Conservation (phyloP, 75 land plant genomes). For the Chamaecyparis obtusa region DNA sequence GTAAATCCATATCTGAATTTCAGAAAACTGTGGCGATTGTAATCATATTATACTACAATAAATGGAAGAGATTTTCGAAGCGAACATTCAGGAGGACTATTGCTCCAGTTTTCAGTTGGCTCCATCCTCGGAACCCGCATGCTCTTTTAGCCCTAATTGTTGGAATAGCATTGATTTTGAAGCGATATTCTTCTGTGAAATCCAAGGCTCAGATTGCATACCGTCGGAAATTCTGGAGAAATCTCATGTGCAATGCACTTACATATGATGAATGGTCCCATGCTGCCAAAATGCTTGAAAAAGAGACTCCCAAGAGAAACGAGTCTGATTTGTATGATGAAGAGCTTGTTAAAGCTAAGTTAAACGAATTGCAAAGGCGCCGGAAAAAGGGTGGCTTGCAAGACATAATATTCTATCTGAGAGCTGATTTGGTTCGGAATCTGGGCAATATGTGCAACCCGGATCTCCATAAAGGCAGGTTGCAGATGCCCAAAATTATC, state of each 20-base stretch:
- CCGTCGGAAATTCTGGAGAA: constrained; percentile 86
- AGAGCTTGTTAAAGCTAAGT: constrained; percentile 82
- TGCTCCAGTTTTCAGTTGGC: constrained; percentile 42
- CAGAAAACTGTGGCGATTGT: constrained; percentile 3
- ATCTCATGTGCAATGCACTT: constrained; percentile 82
- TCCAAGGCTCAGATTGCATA: constrained; percentile 73
- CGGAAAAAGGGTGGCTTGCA: constrained; percentile 71
- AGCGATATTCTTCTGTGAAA: constrained; percentile 59
- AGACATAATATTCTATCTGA: constrained; percentile 89
- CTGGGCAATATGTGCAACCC: constrained; percentile 99
- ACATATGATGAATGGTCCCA: constrained; percentile 99
- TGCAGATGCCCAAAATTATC: constrained; percentile 70
- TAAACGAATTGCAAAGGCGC: constrained; percentile 77
- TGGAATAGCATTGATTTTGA: constrained; percentile 55
- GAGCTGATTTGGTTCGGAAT: constrained; percentile 88
- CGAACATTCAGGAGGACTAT: constrained; percentile 10
- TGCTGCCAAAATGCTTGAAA: constrained; percentile 93
- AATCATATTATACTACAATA: not conserved
- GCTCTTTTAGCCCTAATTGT: constrained; percentile 63
- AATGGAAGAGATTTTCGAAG: constrained; percentile 8
- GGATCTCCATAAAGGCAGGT: constrained; percentile 86
- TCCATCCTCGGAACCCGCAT: constrained; percentile 81
- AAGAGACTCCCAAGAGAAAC: constrained; percentile 53
- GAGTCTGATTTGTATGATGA: constrained; percentile 89
- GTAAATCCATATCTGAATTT: constrained; percentile 47